These are phyloP conservation scores for Pezicula carpinea DNA, from an alignment of 2,329 filamentous ascomycete genomes.

Conservation along the genomic window DNA sequence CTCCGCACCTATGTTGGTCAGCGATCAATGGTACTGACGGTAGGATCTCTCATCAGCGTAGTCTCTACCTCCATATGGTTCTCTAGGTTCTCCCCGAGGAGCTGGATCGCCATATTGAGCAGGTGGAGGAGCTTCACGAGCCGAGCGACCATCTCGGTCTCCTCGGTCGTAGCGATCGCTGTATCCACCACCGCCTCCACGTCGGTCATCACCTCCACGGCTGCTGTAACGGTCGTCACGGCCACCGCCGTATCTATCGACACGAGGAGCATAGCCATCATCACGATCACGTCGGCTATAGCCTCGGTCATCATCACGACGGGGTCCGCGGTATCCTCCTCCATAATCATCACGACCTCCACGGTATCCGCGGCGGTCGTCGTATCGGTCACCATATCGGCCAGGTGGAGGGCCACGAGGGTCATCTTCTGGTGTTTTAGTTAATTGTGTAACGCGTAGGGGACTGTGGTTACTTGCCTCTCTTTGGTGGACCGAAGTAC, in stretches of 20 bases:
- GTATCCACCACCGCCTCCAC: conserved; percentile 37
- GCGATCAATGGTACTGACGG: conserved; percentile 31
- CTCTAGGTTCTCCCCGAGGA: conserved; percentile 37
- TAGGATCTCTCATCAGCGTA: conserved; percentile 29
- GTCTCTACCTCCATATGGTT: conserved; percentile 38
- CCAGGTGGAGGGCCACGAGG: conserved; percentile 40
- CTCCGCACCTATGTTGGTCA: conserved; percentile 31
- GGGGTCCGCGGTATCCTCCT: conserved; percentile 43
- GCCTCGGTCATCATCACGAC: conserved; percentile 34
- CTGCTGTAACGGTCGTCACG: conserved; percentile 26
- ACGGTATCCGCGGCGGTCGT: conserved; percentile 51
- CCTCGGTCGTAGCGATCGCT: conserved; percentile 40
- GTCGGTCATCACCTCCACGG: conserved; percentile 34
- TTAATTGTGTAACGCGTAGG: conserved; percentile 28
- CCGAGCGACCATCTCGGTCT: conserved; percentile 38
- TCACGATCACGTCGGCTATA: conserved; percentile 31
- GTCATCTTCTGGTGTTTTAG: conserved; percentile 43
- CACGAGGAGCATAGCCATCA: conserved; percentile 19
- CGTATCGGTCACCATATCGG: conserved; percentile 53
- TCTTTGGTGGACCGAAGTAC: conserved; percentile 97
- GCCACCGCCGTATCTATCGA: conserved; percentile 28
- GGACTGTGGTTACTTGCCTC: conserved; percentile 63
- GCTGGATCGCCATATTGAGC: conserved; percentile 38
- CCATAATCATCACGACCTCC: conserved; percentile 52
- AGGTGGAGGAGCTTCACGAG: conserved; percentile 34